phyloP scores from a whole-genome alignment of 176 grass and related monocot genomes.

The Zea mays region Zm-B73-REFERENCE-NAM-5.0 NC_050096.1:55377001-55377500 shows the following conservation, averaged over 20 bases:
- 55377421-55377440: background rate
- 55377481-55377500: background rate
- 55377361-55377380: background rate
- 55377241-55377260: conserved; percentile 90
- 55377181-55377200: conserved; percentile 24
- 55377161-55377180: conserved; percentile 7
- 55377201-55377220: conserved; percentile 93
- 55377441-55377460: background rate
- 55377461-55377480: background rate
- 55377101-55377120: conserved; percentile 16
- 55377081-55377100: conserved; percentile 26
- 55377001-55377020: conserved; percentile 87
- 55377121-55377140: background rate
- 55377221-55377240: conserved; percentile 92
- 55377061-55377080: background rate
- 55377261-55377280: conserved; percentile 88
- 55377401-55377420: background rate
- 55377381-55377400: conserved; percentile 9
- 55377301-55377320: conserved; percentile 4
- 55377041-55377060: conserved; percentile 86
- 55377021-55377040: conserved; percentile 95
- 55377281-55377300: conserved; percentile 74
- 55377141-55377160: background rate
- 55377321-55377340: background rate
- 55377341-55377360: conserved; percentile 13